These are phyloP conservation scores for Sclerotinia sclerotiorum DNA, from an alignment of 2,329 filamentous ascomycete genomes.

Conservation along the genomic window DNA sequence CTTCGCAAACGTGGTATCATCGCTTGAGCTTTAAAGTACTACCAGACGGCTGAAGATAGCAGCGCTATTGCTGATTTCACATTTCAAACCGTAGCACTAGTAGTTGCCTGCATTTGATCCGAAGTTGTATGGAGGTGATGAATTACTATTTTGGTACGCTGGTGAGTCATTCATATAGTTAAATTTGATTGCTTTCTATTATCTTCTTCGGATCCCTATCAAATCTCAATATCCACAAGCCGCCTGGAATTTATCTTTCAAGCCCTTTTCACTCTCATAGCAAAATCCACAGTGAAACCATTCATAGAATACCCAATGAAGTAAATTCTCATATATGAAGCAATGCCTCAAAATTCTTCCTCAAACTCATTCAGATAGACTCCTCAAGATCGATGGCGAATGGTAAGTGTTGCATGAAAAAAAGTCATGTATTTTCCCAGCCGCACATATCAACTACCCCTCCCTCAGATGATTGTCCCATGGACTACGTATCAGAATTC, in stretches of 20 bases:
- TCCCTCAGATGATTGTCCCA: background rate
- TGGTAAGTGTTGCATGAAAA: background rate
- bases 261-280: accelerated
- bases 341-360: background rate
- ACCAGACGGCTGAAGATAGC: accelerated
- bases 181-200: background rate
- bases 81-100: background rate
- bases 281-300: no score
- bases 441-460: no score
- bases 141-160: background rate
- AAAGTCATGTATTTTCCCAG: accelerated
- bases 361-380: background rate
- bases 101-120: background rate
- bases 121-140: background rate
- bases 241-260: background rate
- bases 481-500: background rate
- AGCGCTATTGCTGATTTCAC: background rate
- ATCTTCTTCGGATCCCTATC: background rate
- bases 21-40: background rate
- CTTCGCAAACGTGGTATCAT: background rate
- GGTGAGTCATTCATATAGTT: background rate
- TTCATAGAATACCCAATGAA: background rate
- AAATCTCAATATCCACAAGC: background rate
- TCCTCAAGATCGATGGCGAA: background rate
- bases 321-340: background rate